These are phyloP conservation scores for Sordariomycetes sp. DNA, from an alignment of 2,329 filamentous ascomycete species.

Conservation along the genomic window DNA sequence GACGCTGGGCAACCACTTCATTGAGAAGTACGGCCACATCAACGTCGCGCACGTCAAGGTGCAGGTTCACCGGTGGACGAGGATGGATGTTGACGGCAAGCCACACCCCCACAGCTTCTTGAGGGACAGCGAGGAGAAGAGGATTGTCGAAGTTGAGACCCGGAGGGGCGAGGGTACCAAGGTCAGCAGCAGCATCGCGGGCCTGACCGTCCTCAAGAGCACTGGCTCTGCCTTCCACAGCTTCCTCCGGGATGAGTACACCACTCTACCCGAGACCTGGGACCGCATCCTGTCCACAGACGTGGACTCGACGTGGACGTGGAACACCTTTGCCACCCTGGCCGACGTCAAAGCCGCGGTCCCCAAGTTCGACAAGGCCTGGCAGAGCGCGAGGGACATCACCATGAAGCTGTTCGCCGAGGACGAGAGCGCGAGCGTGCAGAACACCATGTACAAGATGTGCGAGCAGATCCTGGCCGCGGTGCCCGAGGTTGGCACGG, in stretches of 20 bases:
- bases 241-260: constrained; percentile 89
- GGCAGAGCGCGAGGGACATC: constrained; percentile 66
- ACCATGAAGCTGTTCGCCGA: constrained; percentile 88
- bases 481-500: constrained; percentile 61
- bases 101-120: constrained; percentile 93
- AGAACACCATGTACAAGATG: constrained; percentile 99
- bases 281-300: constrained; percentile 94
- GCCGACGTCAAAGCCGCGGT: constrained; percentile 56
- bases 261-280: constrained; percentile 81
- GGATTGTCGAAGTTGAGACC: constrained; percentile 68
- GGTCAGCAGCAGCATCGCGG: constrained; percentile 69
- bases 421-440: constrained; percentile 86
- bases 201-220: constrained; percentile 86
- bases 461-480: constrained; percentile 72
- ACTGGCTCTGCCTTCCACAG: constrained; percentile 94
- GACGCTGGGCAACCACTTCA: constrained; percentile 79
- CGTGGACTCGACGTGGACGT: constrained; percentile 79
- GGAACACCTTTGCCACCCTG: constrained; percentile 61
- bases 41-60: constrained; percentile 73
- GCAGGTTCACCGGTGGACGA: constrained; percentile 81
- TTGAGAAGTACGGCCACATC: constrained; percentile 83
- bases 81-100: constrained; percentile 78
- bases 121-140: constrained; percentile 80
- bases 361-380: constrained; percentile 69
- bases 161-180: constrained; percentile 60